Evolutionary conservation across 352 stramenopile genomes (phyloP), one percentile per base, ranked within the genome.

Genomic region (Lagenidium giganteum): DNA sequence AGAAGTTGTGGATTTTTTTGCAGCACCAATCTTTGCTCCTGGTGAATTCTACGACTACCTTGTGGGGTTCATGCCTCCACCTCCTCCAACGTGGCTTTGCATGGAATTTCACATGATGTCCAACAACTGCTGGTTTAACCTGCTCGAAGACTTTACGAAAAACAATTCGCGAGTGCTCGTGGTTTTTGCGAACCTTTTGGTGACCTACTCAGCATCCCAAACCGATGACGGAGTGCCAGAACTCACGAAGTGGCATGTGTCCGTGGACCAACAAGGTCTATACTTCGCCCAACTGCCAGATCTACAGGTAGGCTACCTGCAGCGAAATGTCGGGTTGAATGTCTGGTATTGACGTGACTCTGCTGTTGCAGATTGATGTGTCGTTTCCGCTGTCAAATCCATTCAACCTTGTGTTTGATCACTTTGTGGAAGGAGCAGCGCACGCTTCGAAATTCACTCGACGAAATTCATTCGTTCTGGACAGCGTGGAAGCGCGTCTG

Each of bases 231-330:
- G 58, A 36, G 26, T 53, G 12, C 31, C 42, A 11, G 70, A 83
- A 46, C 78, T 83, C 58, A 76, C 44, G 20, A 88, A 88, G 38
- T 76, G 71, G n/a, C 73, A 88, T 47, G 60, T 86, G 32, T 61
- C 68, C 38, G 67, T 84, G 44, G 65, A 88, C 30, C 70, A 83
- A 22, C 71, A 69, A 31, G 75, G 75, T 2, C 44, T 88, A 24
- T 88, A 86, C 46, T 85, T 88, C 46, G 83, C 75, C 2, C 69
- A 83, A 29, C 61, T 88, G 36, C 75, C 75, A 35, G 70, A 86
- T 50, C 57, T 83, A 5, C 67, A 86, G 67, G 70, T 81, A 60
- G n/a, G n/a, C n/a, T n/a, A n/a, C n/a, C n/a, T n/a, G n/a, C n/a
- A n/a, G n/a, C 26, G 32, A 32, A 17, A 13, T n/a, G n/a, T n/a